A percentile compares a stretch with the other conserved stretches of the same genome.
Evolutionary conservation across 768 basidiomycete genomes (phyloP).

Genomic region (Tricholoma matsutake): DNA sequence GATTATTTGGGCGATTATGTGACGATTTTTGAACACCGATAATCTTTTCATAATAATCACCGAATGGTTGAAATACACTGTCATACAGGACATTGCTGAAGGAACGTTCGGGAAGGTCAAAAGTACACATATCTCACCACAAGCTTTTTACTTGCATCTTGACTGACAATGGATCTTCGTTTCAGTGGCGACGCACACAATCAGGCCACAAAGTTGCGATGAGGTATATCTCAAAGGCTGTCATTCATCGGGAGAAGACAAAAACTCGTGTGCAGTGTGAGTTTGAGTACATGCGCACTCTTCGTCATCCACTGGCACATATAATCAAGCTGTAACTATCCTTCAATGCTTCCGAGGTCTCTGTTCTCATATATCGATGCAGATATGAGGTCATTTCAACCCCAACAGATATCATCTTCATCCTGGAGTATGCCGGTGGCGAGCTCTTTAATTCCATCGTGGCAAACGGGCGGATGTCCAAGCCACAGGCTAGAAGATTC

Average conservation of each 20-base stretch:
- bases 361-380: conserved; percentile 12
- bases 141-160: conserved; percentile 8
- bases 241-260: conserved; percentile 88
- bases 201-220: conserved; percentile 93
- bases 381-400: conserved; percentile 92
- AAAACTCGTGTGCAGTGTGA: conserved; percentile 91
- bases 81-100: conserved; percentile 86
- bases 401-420: conserved; percentile 94
- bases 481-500: conserved; percentile 84
- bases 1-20: too few relatives aligned
- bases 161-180: conserved; percentile 14
- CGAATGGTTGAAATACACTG: too few relatives aligned
- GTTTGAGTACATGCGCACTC: conserved; percentile 93
- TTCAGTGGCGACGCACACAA: conserved; percentile 87
- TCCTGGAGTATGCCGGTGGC: conserved; percentile 93
- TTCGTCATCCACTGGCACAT: conserved; percentile 93
- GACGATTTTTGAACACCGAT: too few relatives aligned
- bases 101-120: conserved; percentile 99
- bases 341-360: conserved; percentile 12
- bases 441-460: conserved; percentile 99
- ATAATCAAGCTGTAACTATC: conserved; percentile 90
- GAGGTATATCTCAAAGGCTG: conserved; percentile 95
- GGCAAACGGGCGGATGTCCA: conserved; percentile 86
- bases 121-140: conserved; percentile 54
- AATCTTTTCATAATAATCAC: too few relatives aligned